phyloP scores from a whole-genome alignment of 345 rosid species.

The Syzygium aqueum region DNA sequence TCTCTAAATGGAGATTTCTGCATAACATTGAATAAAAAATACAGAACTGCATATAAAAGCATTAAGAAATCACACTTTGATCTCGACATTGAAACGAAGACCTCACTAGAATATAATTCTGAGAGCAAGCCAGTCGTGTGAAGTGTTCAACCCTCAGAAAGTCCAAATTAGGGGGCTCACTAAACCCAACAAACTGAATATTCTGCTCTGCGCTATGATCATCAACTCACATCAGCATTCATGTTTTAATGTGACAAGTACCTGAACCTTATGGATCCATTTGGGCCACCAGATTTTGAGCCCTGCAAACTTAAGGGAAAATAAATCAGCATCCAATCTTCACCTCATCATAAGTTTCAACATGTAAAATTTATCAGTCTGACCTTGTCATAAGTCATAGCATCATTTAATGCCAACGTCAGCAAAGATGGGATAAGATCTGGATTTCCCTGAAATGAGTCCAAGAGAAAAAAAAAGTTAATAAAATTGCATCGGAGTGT shows the following conservation, averaged over 20 bases:
- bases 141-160: neutral
- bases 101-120: neutral
- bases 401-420: constrained; percentile 74
- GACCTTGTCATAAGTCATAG: constrained; percentile 89
- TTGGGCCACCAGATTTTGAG: constrained; percentile 91
- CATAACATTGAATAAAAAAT: neutral
- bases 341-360: neutral
- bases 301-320: constrained; percentile 40
- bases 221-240: neutral
- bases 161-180: neutral
- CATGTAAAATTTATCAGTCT: neutral
- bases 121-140: neutral
- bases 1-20: neutral
- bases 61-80: neutral
- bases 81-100: neutral
- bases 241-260: constrained; percentile 18
- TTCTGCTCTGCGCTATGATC: neutral
- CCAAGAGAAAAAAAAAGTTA: neutral
- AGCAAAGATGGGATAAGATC: constrained; percentile 61
- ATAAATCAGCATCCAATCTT: constrained; percentile 5
- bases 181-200: neutral
- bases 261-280: constrained; percentile 91
- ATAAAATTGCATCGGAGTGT: neutral
- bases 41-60: neutral
- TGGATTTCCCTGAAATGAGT: constrained; percentile 41